phyloP scores from a whole-genome alignment of 352 stramenopile species.

The Phytophthora uliginosa region DNA sequence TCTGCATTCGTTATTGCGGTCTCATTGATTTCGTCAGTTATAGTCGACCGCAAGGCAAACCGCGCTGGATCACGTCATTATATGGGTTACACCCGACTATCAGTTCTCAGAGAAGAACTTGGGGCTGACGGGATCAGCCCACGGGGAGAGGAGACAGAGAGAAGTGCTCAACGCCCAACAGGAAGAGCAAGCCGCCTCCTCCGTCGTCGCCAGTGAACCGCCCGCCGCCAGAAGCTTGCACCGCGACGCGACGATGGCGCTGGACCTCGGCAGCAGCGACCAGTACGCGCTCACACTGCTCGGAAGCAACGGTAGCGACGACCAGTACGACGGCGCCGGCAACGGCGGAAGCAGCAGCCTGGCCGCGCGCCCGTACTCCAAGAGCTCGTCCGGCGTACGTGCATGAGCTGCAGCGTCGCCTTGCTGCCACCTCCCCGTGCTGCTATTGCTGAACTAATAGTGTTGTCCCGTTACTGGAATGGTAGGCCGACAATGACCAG shows the following conservation, averaged over 20 bases:
- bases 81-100: too few species aligned
- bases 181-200: constrained; percentile 8
- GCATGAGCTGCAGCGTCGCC: not conserved
- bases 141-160: constrained; percentile 19
- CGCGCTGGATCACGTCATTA: too few species aligned
- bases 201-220: not conserved
- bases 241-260: constrained; percentile 35
- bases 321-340: constrained; percentile 52
- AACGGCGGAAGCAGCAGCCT: constrained; percentile 31
- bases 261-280: constrained; percentile 47
- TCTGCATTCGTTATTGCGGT: too few species aligned
- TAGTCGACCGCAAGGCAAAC: too few species aligned
- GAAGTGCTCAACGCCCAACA: not conserved
- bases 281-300: constrained; percentile 73
- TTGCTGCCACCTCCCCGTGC: not conserved
- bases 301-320: constrained; percentile 61
- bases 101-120: not conserved
- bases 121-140: constrained; percentile 8
- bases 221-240: not conserved
- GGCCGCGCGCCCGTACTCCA: constrained; percentile 67
- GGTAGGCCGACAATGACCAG: constrained; percentile 77
- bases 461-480: not conserved
- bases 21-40: too few species aligned
- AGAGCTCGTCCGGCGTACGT: constrained; percentile 60
- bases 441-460: not conserved